A percentile compares a stretch with the other conserved stretches of the same genome.
These are phyloP conservation scores for Thelephora ganbajun DNA, from an alignment of 768 basidiomycete species.

Conservation along the genomic window DNA sequence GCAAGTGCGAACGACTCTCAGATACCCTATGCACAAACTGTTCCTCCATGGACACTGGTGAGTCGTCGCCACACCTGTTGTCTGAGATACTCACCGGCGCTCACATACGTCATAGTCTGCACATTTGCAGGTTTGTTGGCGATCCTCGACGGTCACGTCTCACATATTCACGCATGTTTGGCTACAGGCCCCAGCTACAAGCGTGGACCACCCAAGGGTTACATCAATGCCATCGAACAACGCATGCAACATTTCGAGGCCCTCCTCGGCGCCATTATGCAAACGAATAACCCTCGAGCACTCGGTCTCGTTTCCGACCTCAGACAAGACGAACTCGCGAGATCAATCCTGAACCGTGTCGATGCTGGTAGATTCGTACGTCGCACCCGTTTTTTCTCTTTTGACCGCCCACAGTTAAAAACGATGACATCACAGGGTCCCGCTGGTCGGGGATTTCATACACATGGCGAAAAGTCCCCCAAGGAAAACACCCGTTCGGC, in stretches of 20 bases:
- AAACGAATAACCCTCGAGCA: slow-evolving; percentile 53
- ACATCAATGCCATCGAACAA: slow-evolving; percentile 87
- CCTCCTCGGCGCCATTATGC: slow-evolving; percentile 68
- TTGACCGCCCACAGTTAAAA: slow-evolving; percentile 3
- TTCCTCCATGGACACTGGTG: slow-evolving; percentile 29
- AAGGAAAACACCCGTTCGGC: slow-evolving; percentile 14
- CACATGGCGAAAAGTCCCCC: neutral
- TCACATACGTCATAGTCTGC: slow-evolving; percentile 10
- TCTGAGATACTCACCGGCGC: slow-evolving; percentile 1
- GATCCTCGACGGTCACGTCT: slow-evolving; percentile 2
- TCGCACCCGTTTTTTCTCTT: slow-evolving; percentile 3
- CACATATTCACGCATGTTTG: slow-evolving; percentile 1
- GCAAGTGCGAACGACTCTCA: slow-evolving; percentile 67
- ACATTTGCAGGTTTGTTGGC: slow-evolving; percentile 61
- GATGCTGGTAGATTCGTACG: slow-evolving; percentile 70
- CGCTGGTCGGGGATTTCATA: slow-evolving; percentile 31
- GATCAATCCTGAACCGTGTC: slow-evolving; percentile 64
- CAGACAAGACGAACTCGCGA: slow-evolving; percentile 58
- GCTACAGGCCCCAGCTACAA: slow-evolving; percentile 59
- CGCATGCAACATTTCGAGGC: slow-evolving; percentile 89
- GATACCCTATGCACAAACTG: slow-evolving; percentile 48
- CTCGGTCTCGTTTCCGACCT: slow-evolving; percentile 49
- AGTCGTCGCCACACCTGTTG: slow-evolving; percentile 4
- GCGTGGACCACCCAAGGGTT: slow-evolving; percentile 79
- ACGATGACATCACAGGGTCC: slow-evolving; percentile 35